phyloP scores from a whole-genome alignment of 768 basidiomycete genomes.

The Amanita muscaria region DNA sequence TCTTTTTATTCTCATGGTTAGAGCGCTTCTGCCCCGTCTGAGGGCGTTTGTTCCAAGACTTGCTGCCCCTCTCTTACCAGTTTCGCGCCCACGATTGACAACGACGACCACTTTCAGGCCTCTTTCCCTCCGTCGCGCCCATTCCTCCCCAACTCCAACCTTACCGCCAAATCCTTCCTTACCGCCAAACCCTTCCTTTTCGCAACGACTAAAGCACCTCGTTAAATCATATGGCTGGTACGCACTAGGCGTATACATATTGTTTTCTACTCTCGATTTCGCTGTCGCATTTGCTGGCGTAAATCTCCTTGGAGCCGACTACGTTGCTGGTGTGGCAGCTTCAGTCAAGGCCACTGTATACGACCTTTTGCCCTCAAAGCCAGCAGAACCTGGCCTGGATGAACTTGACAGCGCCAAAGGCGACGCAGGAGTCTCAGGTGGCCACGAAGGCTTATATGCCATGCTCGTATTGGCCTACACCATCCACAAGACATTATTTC shows the following conservation, averaged over 20 bases:
- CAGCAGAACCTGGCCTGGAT: constrained; percentile 60
- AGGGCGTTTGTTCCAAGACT: neutral
- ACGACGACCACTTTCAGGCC: constrained; percentile 6
- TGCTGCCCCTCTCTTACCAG: constrained; percentile 14
- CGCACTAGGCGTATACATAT: constrained; percentile 82
- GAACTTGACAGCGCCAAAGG: constrained; percentile 41
- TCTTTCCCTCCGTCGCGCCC: constrained; percentile 8
- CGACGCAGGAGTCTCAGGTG: constrained; percentile 30
- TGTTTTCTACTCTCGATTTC: constrained; percentile 74
- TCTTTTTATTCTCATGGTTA: neutral
- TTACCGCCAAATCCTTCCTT: constrained; percentile 38
- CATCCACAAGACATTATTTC: constrained; percentile 89
- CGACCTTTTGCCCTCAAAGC: constrained; percentile 38
- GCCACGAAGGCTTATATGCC: constrained; percentile 69
- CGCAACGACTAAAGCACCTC: constrained; percentile 69
- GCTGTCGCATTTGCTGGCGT: constrained; percentile 76
- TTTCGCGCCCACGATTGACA: constrained; percentile 12
- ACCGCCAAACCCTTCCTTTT: constrained; percentile 47
- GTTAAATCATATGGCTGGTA: constrained; percentile 95
- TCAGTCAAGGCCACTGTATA: constrained; percentile 43
- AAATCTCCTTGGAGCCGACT: constrained; percentile 83
- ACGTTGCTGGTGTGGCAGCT: constrained; percentile 63
- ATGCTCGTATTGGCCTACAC: constrained; percentile 91
- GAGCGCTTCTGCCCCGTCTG: constrained; percentile 4
- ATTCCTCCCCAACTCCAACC: constrained; percentile 9